phyloP scores from a whole-genome alignment of 768 basidiomycete genomes.

The Mycena vulgaris region DNA sequence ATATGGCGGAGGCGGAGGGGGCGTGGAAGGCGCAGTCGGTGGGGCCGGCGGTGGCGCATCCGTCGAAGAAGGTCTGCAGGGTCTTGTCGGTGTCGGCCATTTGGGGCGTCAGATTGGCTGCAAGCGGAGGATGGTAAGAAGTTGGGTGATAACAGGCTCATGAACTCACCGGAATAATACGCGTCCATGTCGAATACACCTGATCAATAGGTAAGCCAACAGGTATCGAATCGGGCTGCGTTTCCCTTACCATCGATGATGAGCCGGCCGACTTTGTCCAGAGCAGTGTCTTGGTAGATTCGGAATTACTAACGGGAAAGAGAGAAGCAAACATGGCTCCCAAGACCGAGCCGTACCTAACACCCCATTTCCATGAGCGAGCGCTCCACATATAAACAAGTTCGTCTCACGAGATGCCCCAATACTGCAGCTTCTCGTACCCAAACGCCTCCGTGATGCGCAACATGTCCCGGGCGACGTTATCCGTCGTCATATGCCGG shows the following conservation, averaged over 20 bases:
- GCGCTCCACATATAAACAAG: no score
- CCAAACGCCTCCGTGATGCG: constrained; percentile 51
- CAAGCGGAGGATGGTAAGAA: background rate
- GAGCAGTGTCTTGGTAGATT: background rate
- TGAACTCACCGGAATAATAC: background rate
- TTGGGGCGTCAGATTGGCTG: constrained; percentile 37
- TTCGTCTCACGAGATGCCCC: constrained; percentile 45
- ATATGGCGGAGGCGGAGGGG: constrained; percentile 32
- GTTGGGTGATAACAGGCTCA: background rate
- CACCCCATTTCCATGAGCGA: background rate
- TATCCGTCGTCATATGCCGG: constrained; percentile 52
- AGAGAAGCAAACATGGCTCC: constrained; percentile 52
- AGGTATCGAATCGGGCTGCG: background rate
- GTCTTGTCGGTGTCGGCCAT: constrained; percentile 42
- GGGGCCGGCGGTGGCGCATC: constrained; percentile 42
- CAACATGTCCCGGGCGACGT: constrained; percentile 58
- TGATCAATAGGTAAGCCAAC: background rate
- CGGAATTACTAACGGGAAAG: constrained; percentile 48
- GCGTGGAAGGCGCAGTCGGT: constrained; percentile 42
- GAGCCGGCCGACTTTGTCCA: constrained; percentile 19
- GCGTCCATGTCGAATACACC: constrained; percentile 8
- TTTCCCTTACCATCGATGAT: constrained; percentile 10
- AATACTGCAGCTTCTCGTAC: constrained; percentile 50
- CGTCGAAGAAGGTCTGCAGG: constrained; percentile 41
- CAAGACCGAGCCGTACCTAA: constrained; percentile 45